Base-by-base conservation (phyloP, 495 filamentous ascomycete genomes). In the Massariosphaeria phaeospora region DNA sequence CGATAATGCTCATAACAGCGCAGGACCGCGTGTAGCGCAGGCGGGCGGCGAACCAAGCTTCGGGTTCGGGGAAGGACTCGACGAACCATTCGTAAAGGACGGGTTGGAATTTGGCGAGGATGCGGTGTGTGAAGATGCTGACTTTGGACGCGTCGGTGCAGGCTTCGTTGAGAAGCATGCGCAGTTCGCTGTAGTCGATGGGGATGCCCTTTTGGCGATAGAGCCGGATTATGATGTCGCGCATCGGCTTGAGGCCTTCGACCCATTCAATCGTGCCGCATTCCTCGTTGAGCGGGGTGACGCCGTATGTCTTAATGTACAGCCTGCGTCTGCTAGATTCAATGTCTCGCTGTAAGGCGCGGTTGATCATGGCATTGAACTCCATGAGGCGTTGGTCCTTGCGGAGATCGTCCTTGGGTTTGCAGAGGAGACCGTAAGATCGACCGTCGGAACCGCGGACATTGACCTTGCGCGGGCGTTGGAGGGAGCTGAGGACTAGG, bases 231-330 rank as follows among this genome's bases (percentile, higher is more conserved):
- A 99, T 73, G 66, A 97, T 95, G 57, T 99, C 93, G 47, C 93
- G 87, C 49, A 97, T 75, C 15, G 93, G 90, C 58, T 89, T 90
- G 51, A 97, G 82, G 25, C 91, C 90, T 59, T 96, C 89, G n/a
- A 99, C 88, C 93, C 93, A 99, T 72, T 99, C 90, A 59, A 99
- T 95, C 43, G 95, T 81, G 53, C 93, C 93, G 63, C 93, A 97
- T 70, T 97, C 93, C 69, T 99, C 93, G 65, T 96, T 97, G 39
- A 99, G 72, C 10, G 93, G 93, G 3, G 91, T 96, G 26, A 99
- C 93, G 15, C 86, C 87, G 63, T 99, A 97, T 3, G 93, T 97
- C 68, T 89, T 90, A 69, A 99, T 95, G 65, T 96, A 87, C 63
- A 88, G 77, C 53, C 81, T 86, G 33, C 93, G 80, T 66, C 84